phyloP scores from a whole-genome alignment of 345 rosid genomes.

The Lepidium aucheri region DNA sequence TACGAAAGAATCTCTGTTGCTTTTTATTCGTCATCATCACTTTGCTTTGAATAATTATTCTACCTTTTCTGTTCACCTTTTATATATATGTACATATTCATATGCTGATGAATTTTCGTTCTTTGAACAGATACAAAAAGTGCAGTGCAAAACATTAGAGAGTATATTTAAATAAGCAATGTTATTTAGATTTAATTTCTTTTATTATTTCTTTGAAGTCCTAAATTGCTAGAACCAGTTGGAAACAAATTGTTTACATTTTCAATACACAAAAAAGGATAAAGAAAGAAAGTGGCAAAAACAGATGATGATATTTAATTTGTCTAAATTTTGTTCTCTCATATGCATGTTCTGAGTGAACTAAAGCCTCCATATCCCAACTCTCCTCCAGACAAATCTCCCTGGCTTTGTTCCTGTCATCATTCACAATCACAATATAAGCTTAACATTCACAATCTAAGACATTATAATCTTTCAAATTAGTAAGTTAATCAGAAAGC shows the following conservation, averaged over 20 bases:
- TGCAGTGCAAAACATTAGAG: background rate
- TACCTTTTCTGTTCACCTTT: too few relatives aligned
- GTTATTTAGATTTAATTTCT: background rate
- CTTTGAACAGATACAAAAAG: background rate
- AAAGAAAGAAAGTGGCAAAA: background rate
- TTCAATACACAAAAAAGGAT: conserved; percentile 11
- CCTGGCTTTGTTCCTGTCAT: conserved; percentile 43
- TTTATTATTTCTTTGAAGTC: background rate
- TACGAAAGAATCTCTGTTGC: conserved; percentile 4
- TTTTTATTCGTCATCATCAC: conserved; percentile 16
- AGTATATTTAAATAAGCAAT: background rate
- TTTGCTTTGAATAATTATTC: background rate
- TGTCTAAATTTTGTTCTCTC: conserved; percentile 8
- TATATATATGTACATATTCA: too few relatives aligned
- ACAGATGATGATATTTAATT: conserved; percentile 1
- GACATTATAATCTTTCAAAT: conserved; percentile 4
- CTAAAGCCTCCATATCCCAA: conserved; percentile 36
- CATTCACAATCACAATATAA: background rate
- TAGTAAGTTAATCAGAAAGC: conserved; percentile 5
- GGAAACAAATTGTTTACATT: conserved; percentile 17
- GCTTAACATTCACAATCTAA: background rate
- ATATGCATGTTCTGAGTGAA: conserved; percentile 42
- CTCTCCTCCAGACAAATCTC: conserved; percentile 34
- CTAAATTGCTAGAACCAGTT: conserved; percentile 20
- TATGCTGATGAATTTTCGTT: background rate